Percentiles rank a stretch among this genome's conserved stretches.
Evolutionary conservation across 306 rosid genomes (phyloP).

Genomic region (Rosa multiflora): DNA sequence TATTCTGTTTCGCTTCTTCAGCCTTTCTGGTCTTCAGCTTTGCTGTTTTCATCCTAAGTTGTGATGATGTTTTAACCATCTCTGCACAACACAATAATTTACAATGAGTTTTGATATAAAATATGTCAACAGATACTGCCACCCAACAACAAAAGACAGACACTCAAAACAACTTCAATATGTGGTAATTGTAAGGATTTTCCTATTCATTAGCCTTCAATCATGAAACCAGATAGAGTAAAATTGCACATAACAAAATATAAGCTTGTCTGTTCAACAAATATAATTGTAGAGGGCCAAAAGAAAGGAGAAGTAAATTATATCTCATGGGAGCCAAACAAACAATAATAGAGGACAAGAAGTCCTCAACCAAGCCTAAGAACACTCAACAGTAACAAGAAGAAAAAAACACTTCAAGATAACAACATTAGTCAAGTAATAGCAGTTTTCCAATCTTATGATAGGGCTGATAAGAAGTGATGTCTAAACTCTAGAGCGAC

Average conservation of each 20-base stretch:
- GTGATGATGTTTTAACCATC: constrained; percentile 53
- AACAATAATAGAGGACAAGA: neutral
- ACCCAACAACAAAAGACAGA: constrained; percentile 13
- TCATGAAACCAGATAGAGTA: neutral
- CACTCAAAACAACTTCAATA: neutral
- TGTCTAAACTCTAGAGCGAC: neutral
- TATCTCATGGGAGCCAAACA: neutral
- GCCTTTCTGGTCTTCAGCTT: constrained; percentile 38
- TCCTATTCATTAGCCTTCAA: neutral
- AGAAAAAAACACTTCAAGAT: neutral
- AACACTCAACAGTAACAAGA: neutral
- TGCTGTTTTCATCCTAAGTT: constrained; percentile 47
- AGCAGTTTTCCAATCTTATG: neutral
- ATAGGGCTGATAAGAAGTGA: neutral
- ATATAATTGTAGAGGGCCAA: neutral
- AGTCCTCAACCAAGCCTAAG: neutral
- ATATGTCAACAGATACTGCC: constrained; percentile 2
- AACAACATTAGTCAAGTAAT: neutral
- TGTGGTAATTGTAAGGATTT: neutral
- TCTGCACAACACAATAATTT: constrained; percentile 42
- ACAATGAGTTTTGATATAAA: constrained; percentile 9
- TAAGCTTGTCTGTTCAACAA: neutral
- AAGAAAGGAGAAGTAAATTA: neutral
- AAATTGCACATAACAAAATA: neutral
- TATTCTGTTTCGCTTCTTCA: constrained; percentile 41